Evolutionary conservation across 2,329 filamentous ascomycete genomes (phyloP).

Genomic region (Fusarium brevicatenulatum): DNA sequence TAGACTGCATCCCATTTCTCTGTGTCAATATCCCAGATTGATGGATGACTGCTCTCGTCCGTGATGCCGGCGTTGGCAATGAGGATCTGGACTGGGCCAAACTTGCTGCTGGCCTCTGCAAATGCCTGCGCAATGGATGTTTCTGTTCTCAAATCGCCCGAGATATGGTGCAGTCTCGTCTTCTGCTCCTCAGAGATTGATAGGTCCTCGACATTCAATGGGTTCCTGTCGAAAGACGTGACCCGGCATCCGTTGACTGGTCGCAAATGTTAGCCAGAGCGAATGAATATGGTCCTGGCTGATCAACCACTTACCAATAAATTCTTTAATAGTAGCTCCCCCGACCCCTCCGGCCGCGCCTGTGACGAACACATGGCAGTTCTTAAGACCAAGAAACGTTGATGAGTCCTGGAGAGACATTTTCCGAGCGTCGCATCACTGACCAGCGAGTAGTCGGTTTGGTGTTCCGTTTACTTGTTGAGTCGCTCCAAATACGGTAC

Average conservation of each 20-base stretch:
- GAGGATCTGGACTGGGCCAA: background rate
- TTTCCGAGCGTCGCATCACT: fast-evolving
- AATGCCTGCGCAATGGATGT: background rate
- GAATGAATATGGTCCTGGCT: fast-evolving
- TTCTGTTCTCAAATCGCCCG: background rate
- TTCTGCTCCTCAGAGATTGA: background rate
- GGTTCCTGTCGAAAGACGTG: background rate
- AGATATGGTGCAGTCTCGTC: background rate
- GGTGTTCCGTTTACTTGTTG: fast-evolving
- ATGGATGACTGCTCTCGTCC: background rate
- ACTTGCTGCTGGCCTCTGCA: background rate
- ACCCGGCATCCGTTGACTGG: background rate
- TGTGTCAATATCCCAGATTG: background rate
- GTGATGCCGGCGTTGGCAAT: background rate
- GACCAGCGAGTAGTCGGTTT: fast-evolving
- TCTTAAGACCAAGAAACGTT: background rate
- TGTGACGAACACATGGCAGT: background rate
- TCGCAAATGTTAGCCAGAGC: background rate
- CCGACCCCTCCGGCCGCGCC: background rate
- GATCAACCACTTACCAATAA: background rate
- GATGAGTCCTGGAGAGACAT: background rate
- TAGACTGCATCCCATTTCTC: background rate
- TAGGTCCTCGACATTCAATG: fast-evolving
- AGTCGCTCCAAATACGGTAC: fast-evolving
- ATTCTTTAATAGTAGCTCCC: background rate